Conservation (phyloP, 2,329 filamentous ascomycete species). For the Beauveria rudraprayagi region DNA sequence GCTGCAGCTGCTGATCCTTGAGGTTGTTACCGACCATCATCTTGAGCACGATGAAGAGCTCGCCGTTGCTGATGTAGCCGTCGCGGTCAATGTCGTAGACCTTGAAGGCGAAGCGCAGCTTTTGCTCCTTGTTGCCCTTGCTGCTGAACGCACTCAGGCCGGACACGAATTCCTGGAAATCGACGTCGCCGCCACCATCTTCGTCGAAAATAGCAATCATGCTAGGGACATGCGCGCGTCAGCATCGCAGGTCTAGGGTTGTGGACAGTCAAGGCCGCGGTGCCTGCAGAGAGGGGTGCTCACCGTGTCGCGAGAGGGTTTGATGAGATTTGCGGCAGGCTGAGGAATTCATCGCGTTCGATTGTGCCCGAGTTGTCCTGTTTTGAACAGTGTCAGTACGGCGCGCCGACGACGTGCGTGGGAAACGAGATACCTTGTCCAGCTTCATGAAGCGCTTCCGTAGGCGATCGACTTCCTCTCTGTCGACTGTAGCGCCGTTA, state of each 20-base stretch:
- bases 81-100: constrained; percentile 99
- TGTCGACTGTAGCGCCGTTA: constrained; percentile 59
- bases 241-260: background rate
- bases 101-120: constrained; percentile 95
- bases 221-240: constrained; percentile 33
- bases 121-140: constrained; percentile 99
- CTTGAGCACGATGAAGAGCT: constrained; percentile 98
- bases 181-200: constrained; percentile 93
- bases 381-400: background rate
- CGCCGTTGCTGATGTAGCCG: constrained; percentile 96
- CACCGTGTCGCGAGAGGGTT: constrained; percentile 95
- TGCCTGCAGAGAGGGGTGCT: constrained; percentile 14
- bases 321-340: constrained; percentile 91
- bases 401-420: background rate
- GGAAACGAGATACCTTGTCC: constrained; percentile 64
- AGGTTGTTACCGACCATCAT: constrained; percentile 99
- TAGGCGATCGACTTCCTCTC: constrained; percentile 91
- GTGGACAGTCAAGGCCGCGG: background rate
- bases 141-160: constrained; percentile 92
- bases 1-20: constrained; percentile 97
- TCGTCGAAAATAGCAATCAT: constrained; percentile 99
- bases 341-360: constrained; percentile 96
- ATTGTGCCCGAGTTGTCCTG: constrained; percentile 97
- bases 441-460: constrained; percentile 99
- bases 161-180: constrained; percentile 97